phyloP scores from a whole-genome alignment of 306 rosid species.

The Spatholobus suberectus region DNA sequence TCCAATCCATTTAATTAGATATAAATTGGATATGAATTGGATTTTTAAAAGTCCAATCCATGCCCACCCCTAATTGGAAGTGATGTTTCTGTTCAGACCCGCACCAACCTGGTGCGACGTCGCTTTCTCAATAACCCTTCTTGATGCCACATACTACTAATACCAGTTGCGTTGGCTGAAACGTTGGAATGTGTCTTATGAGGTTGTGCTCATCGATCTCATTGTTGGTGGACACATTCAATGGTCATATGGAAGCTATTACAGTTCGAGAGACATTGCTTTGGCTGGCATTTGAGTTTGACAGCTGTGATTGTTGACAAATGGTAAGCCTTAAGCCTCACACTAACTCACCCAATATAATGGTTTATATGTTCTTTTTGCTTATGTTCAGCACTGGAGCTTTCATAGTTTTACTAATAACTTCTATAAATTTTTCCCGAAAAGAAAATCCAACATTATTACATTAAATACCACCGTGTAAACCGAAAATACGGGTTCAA shows the following conservation, averaged over 20 bases:
- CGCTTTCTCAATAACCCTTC: slow-evolving; percentile 22
- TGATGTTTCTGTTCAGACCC: background rate
- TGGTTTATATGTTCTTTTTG: background rate
- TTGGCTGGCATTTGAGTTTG: background rate
- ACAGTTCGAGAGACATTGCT: background rate
- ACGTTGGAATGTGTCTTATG: background rate
- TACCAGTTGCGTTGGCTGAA: background rate
- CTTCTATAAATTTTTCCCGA: background rate
- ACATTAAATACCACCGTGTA: background rate
- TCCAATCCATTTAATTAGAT: too few relatives aligned
- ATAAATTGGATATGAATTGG: too few relatives aligned
- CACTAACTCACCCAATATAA: background rate
- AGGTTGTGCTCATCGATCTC: background rate
- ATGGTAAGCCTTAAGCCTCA: background rate
- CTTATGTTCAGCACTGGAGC: background rate
- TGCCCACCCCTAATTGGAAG: too few relatives aligned
- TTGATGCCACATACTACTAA: background rate
- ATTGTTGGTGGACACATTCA: background rate
- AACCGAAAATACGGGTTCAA: background rate
- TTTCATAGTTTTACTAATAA: background rate
- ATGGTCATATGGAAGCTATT: background rate
- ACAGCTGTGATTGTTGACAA: background rate
- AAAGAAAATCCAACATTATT: background rate
- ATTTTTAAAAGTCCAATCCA: too few relatives aligned
- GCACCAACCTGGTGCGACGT: background rate